Percentiles rank a stretch among this genome's conserved stretches.
Evolutionary conservation across 2,329 filamentous ascomycete species (phyloP).

Genomic region (Sporothrix phasma): DNA sequence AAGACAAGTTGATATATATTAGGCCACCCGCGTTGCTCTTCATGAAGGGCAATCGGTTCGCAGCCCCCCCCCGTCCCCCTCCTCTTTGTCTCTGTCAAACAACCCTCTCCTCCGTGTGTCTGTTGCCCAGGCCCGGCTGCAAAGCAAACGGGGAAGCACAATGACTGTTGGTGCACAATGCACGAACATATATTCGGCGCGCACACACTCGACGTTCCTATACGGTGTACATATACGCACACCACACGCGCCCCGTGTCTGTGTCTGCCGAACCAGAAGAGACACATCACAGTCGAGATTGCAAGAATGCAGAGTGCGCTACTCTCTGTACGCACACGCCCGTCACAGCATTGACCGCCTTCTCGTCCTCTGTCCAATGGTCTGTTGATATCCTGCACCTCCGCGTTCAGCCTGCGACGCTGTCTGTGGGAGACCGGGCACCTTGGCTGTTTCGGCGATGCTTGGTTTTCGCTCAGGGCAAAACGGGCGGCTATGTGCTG

Average conservation of each 20-base stretch:
- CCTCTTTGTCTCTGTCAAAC: too few species aligned
- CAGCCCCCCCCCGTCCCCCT: too few species aligned
- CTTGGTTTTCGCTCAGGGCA: neutral
- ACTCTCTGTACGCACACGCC: neutral
- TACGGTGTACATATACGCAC: neutral
- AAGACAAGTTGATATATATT: neutral
- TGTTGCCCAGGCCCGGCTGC: neutral
- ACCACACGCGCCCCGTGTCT: neutral
- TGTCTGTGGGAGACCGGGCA: too few species aligned
- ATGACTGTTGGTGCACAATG: neutral
- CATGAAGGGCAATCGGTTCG: neutral
- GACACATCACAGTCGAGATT: neutral
- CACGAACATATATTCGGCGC: neutral
- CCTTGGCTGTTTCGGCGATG: neutral
- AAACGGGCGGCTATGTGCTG: neutral
- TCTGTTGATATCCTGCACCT: neutral
- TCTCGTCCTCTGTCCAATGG: neutral
- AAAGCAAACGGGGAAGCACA: neutral
- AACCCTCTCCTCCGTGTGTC: neutral
- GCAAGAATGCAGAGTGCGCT: too few species aligned
- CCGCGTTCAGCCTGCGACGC: neutral
- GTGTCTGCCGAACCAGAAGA: neutral
- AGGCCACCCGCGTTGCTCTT: neutral
- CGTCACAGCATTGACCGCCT: neutral
- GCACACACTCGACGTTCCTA: too few species aligned